phyloP scores from a whole-genome alignment of 1,139 yeast species.

The Tardiomyces digboiensis region DNA sequence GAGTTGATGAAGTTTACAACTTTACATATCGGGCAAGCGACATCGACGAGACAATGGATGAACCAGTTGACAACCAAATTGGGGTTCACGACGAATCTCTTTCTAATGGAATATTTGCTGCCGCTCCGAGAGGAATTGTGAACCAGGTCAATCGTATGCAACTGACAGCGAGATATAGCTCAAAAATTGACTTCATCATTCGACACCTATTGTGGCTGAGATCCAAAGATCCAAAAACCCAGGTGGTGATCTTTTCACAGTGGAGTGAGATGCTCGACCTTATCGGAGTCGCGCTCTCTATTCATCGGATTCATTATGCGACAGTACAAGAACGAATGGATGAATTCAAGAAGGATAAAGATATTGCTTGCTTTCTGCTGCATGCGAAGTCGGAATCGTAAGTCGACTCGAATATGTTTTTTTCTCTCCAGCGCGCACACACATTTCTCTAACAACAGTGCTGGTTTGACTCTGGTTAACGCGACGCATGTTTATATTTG shows the following conservation, averaged over 20 bases:
- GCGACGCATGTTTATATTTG: conserved; percentile 86
- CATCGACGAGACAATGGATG: neutral
- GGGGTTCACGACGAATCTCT: conserved; percentile 37
- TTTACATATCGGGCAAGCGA: conserved; percentile 23
- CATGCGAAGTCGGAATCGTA: conserved; percentile 47
- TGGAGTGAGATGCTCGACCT: conserved; percentile 70
- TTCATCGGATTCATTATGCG: conserved; percentile 43
- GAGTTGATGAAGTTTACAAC: conserved; percentile 41
- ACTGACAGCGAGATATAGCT: conserved; percentile 42
- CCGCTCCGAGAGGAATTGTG: conserved; percentile 7
- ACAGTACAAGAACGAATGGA: conserved; percentile 39
- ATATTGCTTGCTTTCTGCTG: conserved; percentile 71
- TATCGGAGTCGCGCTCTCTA: conserved; percentile 55
- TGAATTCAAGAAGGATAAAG: conserved; percentile 52
- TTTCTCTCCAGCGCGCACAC: conserved; percentile 6
- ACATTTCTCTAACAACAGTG: conserved; percentile 11
- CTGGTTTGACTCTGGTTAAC: conserved; percentile 83
- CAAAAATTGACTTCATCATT: conserved; percentile 78
- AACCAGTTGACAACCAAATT: conserved; percentile 24
- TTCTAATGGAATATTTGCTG: conserved; percentile 34
- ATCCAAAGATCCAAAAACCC: conserved; percentile 50
- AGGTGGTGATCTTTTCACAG: conserved; percentile 80
- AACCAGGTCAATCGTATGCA: neutral
- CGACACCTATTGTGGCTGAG: conserved; percentile 56
- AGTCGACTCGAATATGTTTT: neutral